phyloP scores from a whole-genome alignment of 441 rosid species.

The Erodium texanum region DNA sequence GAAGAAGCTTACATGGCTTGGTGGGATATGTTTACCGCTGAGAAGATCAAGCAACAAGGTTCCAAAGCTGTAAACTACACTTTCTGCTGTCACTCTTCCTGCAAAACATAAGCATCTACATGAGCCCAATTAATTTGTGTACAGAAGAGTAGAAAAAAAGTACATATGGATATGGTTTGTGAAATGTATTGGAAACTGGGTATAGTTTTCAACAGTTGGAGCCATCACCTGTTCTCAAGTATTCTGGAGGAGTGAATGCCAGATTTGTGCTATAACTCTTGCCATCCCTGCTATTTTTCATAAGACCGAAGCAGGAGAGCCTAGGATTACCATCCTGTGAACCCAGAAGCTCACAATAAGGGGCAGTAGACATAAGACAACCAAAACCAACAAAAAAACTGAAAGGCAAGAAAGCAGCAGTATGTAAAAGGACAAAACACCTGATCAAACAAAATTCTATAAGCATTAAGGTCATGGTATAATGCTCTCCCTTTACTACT shows the following conservation, averaged over 20 bases:
- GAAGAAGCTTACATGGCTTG: slow-evolving; percentile 68
- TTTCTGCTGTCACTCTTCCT: slow-evolving; percentile 90
- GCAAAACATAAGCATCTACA: slow-evolving; percentile 22
- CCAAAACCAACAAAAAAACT: not conserved
- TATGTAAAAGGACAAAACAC: slow-evolving; percentile 29
- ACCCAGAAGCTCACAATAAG: slow-evolving; percentile 20
- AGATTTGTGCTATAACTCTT: slow-evolving; percentile 95
- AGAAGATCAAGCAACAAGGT: slow-evolving; percentile 94
- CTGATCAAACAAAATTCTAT: slow-evolving; percentile 89
- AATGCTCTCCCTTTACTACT: slow-evolving; percentile 81
- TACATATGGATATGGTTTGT: not conserved
- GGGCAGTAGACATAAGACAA: slow-evolving; percentile 13
- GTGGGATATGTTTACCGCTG: slow-evolving; percentile 41
- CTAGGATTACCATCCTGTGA: slow-evolving; percentile 89
- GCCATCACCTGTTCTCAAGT: slow-evolving; percentile 73
- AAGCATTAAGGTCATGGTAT: slow-evolving; percentile 94
- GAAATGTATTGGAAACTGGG: not conserved
- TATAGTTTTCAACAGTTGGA: slow-evolving; percentile 4
- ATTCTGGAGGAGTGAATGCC: slow-evolving; percentile 98
- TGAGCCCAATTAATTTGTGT: slow-evolving; percentile 14
- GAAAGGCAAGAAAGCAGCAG: not conserved
- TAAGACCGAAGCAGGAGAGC: slow-evolving; percentile 90
- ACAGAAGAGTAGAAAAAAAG: not conserved
- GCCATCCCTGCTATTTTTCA: slow-evolving; percentile 98
- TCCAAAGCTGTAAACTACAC: slow-evolving; percentile 93